Percentiles rank a stretch among this genome's conserved stretches.
These are phyloP conservation scores for Malus domestica DNA, from an alignment of 306 rosid species.

Conservation along the genomic window DNA sequence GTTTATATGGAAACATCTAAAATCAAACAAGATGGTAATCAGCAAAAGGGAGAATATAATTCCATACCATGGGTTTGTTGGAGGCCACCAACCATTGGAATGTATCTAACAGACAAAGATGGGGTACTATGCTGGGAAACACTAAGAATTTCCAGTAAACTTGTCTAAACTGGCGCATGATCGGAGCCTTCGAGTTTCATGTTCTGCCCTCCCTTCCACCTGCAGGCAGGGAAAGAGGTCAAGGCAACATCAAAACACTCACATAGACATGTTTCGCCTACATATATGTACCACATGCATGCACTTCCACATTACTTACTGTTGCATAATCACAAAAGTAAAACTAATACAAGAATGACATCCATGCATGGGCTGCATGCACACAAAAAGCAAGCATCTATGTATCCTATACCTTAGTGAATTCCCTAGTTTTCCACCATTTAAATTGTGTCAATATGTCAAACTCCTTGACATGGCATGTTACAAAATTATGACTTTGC, in stretches of 20 bases:
- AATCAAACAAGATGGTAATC: conserved; percentile 1
- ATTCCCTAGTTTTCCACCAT: conserved; percentile 84
- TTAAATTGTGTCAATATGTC: conserved; percentile 76
- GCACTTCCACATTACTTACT: background rate
- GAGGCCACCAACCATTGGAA: conserved; percentile 70
- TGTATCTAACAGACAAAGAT: conserved; percentile 73
- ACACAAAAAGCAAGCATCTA: background rate
- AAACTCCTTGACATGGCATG: conserved; percentile 80
- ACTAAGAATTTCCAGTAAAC: conserved; percentile 56
- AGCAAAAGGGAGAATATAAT: conserved; percentile 14
- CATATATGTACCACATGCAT: conserved; percentile 1
- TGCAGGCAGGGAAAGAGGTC: conserved; percentile 16
- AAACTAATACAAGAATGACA: background rate
- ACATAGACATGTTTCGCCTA: background rate
- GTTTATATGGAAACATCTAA: background rate
- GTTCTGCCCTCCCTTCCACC: conserved; percentile 79
- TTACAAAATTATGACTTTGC: conserved; percentile 55
- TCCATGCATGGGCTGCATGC: background rate
- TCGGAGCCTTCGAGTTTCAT: conserved; percentile 87
- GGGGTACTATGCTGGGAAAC: conserved; percentile 66
- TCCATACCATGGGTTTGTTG: conserved; percentile 76
- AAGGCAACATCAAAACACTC: conserved; percentile 5
- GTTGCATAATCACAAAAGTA: background rate
- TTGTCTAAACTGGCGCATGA: conserved; percentile 82
- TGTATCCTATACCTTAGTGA: conserved; percentile 45